phyloP scores from a whole-genome alignment of 768 basidiomycete genomes.

The Vishniacozyma victoriae region DNA sequence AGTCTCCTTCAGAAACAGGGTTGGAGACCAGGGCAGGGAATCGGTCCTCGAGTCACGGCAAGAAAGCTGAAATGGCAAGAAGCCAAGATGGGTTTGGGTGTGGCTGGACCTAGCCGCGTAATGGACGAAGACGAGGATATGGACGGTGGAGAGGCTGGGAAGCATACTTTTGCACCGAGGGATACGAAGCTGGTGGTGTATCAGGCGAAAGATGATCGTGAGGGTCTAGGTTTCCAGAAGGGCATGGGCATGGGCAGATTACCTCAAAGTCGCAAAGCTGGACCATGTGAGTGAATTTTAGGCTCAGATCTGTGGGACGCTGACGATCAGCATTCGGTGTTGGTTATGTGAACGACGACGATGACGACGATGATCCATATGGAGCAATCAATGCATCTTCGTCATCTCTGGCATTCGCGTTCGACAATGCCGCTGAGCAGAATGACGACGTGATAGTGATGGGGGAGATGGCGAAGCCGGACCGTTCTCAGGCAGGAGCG shows the following conservation, averaged over 20 bases:
- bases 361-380: constrained; percentile 74
- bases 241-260: constrained; percentile 49
- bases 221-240: constrained; percentile 74
- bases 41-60: constrained; percentile 80
- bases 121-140: constrained; percentile 53
- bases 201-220: constrained; percentile 64
- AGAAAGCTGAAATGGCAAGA: constrained; percentile 70
- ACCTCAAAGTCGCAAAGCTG: constrained; percentile 11
- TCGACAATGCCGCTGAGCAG: constrained; percentile 53
- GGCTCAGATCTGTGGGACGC: not conserved
- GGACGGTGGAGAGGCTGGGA: constrained; percentile 55
- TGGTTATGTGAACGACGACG: constrained; percentile 61
- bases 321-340: not conserved
- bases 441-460: constrained; percentile 55
- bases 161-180: constrained; percentile 77
- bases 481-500: too few relatives aligned
- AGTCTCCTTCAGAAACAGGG: constrained; percentile 91
- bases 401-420: constrained; percentile 19
- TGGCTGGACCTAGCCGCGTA: too few relatives aligned
- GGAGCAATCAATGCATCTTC: constrained; percentile 8
- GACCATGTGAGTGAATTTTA: constrained; percentile 6
- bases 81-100: constrained; percentile 48
- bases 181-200: constrained; percentile 65
- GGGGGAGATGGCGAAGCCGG: constrained; percentile 18
- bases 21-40: constrained; percentile 86